Conservation (phyloP, 1,284 basidiomycete genomes). For the Thelephora terrestris region DNA sequence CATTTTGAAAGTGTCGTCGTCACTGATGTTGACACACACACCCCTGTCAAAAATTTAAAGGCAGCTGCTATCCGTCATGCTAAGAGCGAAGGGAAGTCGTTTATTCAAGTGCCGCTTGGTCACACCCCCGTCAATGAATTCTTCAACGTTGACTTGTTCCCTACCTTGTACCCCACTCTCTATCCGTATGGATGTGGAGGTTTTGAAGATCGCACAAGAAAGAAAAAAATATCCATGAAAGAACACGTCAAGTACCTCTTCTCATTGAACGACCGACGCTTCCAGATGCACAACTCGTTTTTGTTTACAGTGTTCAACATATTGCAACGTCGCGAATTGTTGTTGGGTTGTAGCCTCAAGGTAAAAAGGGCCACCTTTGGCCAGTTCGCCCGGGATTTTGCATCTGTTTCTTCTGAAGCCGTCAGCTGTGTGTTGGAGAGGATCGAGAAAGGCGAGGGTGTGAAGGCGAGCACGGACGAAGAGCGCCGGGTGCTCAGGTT, state of each 20-base stretch:
- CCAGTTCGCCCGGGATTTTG: neutral
- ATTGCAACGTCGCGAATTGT: constrained; percentile 19
- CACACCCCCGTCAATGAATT: constrained; percentile 18
- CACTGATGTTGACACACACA: constrained; percentile 20
- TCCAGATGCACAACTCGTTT: too few species aligned
- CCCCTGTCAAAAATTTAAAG: constrained; percentile 18
- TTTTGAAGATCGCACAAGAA: too few species aligned
- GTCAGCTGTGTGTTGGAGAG: too few species aligned
- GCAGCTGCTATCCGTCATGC: constrained; percentile 25
- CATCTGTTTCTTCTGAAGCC: too few species aligned
- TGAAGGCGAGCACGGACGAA: constrained; percentile 13
- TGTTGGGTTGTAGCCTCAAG: constrained; percentile 22
- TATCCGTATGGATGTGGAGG: too few species aligned
- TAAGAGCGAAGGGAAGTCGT: constrained; percentile 16
- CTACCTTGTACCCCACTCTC: too few species aligned
- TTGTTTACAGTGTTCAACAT: too few species aligned
- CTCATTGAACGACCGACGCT: too few species aligned
- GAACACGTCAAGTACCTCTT: too few species aligned
- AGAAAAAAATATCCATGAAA: too few species aligned
- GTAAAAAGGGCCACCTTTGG: constrained; percentile 16
- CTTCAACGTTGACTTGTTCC: constrained; percentile 22
- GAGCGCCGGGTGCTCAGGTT: constrained; percentile 20
- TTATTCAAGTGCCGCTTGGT: constrained; percentile 22
- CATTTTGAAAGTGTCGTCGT: constrained; percentile 24
- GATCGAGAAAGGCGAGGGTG: too few species aligned